phyloP scores from a whole-genome alignment of 192 early-diverging fungal genomes.

The Umbelopsis sp. region DNA sequence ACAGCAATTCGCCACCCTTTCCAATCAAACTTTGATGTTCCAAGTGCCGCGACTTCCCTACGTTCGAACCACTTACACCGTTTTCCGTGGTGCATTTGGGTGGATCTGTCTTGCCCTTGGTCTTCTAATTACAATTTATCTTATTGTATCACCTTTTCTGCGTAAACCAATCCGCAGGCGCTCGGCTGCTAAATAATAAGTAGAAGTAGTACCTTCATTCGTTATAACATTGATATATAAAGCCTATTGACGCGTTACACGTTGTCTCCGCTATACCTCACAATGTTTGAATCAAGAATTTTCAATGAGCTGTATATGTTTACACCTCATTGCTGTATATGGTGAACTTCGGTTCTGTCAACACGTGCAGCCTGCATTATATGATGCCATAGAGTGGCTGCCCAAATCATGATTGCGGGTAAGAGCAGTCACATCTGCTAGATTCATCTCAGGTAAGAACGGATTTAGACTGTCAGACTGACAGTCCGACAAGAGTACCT shows the following conservation, averaged over 20 bases:
- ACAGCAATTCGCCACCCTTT: slow-evolving; percentile 8
- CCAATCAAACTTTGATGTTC: slow-evolving; percentile 6
- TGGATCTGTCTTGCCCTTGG: slow-evolving; percentile 11
- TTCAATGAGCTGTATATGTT: no score
- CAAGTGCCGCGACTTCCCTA: slow-evolving; percentile 1
- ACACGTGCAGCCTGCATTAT: no score
- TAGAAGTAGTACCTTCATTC: no score
- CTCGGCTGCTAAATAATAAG: background rate
- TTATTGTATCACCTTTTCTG: background rate
- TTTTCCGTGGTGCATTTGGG: background rate
- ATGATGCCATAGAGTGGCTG: no score
- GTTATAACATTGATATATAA: no score
- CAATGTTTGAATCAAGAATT: no score
- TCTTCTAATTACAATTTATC: background rate
- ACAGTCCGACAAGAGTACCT: background rate
- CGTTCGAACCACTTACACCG: slow-evolving; percentile 3
- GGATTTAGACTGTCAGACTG: background rate
- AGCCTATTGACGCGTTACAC: no score
- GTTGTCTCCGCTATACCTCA: no score
- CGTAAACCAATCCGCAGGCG: background rate
- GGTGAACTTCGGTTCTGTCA: no score
- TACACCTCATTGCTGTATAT: no score
- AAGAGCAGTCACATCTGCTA: slow-evolving; percentile 4
- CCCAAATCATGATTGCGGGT: no score
- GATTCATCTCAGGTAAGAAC: background rate